Base-by-base conservation (phyloP, 768 basidiomycete genomes). In the Tubosaeta brunneosetosa region DNA sequence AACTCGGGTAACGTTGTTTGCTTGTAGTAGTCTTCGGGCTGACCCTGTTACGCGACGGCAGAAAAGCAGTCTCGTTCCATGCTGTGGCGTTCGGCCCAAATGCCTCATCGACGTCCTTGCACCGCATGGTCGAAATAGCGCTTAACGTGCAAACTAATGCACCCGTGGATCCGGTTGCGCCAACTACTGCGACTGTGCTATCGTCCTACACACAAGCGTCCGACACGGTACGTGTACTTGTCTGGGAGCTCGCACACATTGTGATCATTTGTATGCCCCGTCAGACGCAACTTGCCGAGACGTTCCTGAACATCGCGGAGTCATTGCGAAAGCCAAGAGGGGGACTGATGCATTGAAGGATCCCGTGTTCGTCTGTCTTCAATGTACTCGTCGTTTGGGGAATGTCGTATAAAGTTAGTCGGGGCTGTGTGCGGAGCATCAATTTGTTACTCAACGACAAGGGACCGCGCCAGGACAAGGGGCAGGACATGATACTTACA, bases 41-140 rank as follows among this genome's bases (percentile, higher is more conserved):
- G 32, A 12, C 38, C 46, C 50, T 22, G 44, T 40, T 19, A 41
- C 19, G 19, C 3, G 0, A 41, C 31, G 3, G 14, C 40, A 84
- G 83, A 13, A 79, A 79, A 66, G 66, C 81, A 0, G 66, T 82
- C 1, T 82, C 82, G 0, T 79, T 84, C 59, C 83, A 84, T 42
- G 62, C 82, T 0, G 77, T 85, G n/a, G 74, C 78, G 0, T 84
- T 85, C 38, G 83, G 80, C 4, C 66, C 67, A 1, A 57, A 67
- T 12, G 34, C 10, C 31, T 59, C 40, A 8, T 59, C 55, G 40
- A 40, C 10, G 4, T 55, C 58, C 41, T 65, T 85, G 22, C 71
- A 71, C 19, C 68, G 74, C 16, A 84, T 84, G 83, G 72, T 74
- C 1, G 63, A 74, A 5, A 73, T 83, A 16, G 82, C 83, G 0